Evolutionary conservation across 805 yeast genomes (phyloP).

Genomic region (Barnettozyma vustinii): DNA sequence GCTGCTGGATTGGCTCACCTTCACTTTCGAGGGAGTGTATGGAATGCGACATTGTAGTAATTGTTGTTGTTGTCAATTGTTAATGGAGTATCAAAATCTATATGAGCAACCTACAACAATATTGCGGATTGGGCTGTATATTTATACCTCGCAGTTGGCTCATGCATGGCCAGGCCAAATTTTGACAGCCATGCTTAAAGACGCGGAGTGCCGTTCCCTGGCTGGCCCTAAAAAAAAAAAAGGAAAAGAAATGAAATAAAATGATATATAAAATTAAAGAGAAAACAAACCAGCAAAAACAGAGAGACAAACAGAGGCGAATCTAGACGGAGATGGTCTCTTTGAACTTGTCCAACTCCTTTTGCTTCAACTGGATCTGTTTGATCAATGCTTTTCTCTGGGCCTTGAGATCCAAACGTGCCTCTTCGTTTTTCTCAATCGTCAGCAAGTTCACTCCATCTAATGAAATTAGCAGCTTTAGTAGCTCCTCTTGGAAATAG

Average conservation of each 20-base stretch:
- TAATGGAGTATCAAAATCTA: too few relatives aligned
- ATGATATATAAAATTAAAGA: too few relatives aligned
- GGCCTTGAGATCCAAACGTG: constrained; percentile 44
- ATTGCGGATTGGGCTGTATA: background rate
- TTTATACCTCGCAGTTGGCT: background rate
- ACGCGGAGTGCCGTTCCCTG: constrained; percentile 2
- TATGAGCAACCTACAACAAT: background rate
- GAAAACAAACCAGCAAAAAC: background rate
- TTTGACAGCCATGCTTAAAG: constrained; percentile 2
- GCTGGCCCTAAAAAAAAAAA: background rate
- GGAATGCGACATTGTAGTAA: constrained; percentile 10
- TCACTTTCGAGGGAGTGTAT: constrained; percentile 16
- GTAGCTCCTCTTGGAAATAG: constrained; percentile 56
- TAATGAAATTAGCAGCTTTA: constrained; percentile 59
- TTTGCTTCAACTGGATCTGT: constrained; percentile 39
- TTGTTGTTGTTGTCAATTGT: too few relatives aligned
- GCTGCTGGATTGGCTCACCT: constrained; percentile 5
- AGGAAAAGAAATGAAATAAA: background rate
- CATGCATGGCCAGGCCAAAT: background rate
- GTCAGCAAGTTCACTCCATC: constrained; percentile 50
- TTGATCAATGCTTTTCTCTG: constrained; percentile 57
- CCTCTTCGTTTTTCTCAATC: constrained; percentile 29
- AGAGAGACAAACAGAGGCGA: too few relatives aligned
- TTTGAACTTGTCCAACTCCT: constrained; percentile 15
- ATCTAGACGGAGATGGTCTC: background rate